These are phyloP conservation scores for Limnomonas spitsbergensis DNA, from an alignment of 139 green algal species.

Conservation along the genomic window DNA sequence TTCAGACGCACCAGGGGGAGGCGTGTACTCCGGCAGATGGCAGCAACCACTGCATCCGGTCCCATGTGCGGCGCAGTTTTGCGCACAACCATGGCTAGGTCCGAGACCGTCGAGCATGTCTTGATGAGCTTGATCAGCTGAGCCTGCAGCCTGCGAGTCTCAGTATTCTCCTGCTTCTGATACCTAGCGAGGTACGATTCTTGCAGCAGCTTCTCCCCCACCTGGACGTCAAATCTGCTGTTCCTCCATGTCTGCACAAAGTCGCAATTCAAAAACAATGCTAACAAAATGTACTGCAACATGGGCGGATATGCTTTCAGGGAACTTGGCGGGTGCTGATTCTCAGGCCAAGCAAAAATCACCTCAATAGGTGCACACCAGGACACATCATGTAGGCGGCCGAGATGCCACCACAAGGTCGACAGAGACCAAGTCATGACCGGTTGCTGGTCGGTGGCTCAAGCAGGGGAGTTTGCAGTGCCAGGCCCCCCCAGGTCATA, in stretches of 20 bases:
- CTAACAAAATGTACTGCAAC: no score
- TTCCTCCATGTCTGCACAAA: neutral
- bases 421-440: no score
- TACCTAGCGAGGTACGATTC: neutral
- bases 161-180: neutral
- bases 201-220: neutral
- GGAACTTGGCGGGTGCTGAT: no score
- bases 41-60: neutral
- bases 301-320: no score
- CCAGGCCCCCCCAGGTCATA: no score
- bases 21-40: neutral
- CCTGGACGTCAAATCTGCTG: neutral
- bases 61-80: neutral
- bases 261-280: neutral
- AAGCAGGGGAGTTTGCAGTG: no score
- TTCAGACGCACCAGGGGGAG: constrained; percentile 1
- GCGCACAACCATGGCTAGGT: neutral
- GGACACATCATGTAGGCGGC: no score
- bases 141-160: neutral
- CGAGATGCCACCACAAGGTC: no score
- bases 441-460: no score
- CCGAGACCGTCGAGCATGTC: neutral
- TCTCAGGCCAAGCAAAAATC: no score
- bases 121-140: neutral
- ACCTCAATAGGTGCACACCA: no score